Conservation (phyloP, 192 early-diverging fungal genomes). For the Backusella macrospora region DNA sequence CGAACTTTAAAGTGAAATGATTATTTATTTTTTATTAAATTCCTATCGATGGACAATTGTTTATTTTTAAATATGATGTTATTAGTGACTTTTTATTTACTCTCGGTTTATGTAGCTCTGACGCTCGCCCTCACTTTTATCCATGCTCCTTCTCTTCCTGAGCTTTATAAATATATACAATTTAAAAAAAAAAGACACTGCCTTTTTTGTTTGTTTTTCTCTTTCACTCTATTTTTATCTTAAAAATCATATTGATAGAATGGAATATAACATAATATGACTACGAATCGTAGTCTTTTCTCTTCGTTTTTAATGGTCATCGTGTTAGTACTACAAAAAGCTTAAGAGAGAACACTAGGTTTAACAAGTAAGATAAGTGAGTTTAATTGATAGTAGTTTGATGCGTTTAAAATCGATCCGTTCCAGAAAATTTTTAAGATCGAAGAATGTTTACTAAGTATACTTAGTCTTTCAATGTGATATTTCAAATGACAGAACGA, state of each 20-base stretch:
- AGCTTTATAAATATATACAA: too few species aligned
- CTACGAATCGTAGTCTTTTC: too few species aligned
- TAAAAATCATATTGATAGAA: too few species aligned
- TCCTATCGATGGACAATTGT: not conserved
- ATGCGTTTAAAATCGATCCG: slow-evolving; percentile 1
- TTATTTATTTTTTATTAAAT: not conserved
- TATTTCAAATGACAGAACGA: not conserved
- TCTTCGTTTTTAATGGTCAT: not conserved
- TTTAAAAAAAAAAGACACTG: too few species aligned
- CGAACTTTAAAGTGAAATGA: not conserved
- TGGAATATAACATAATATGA: too few species aligned
- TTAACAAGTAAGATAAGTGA: not conserved
- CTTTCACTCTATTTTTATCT: too few species aligned
- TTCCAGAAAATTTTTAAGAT: not conserved
- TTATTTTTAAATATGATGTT: not conserved
- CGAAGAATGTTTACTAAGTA: not conserved
- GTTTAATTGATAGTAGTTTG: not conserved
- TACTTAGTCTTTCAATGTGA: not conserved
- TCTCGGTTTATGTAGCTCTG: too few species aligned
- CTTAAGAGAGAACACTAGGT: not conserved
- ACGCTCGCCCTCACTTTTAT: too few species aligned
- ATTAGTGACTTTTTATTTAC: not conserved
- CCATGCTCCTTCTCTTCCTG: too few species aligned
- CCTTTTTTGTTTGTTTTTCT: too few species aligned
- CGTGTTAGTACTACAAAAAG: not conserved